A percentile compares a stretch with the other conserved stretches of the same genome.
phyloP scores from a whole-genome alignment of 2,329 filamentous ascomycete species.

The Pseudocercospora macadamiae region DNA sequence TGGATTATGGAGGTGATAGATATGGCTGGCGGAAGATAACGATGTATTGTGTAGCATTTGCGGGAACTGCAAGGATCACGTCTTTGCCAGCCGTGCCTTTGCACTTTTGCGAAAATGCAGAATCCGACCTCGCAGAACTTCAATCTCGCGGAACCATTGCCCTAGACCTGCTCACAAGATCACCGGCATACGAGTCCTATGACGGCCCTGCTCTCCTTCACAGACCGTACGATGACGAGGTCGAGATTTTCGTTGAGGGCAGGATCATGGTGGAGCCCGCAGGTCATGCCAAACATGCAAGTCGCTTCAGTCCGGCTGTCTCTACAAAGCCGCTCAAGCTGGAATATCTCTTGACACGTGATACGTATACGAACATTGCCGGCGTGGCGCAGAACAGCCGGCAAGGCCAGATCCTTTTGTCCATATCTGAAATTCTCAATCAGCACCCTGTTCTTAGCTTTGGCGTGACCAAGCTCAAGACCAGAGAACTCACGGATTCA shows the following conservation, averaged over 20 bases:
- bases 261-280: constrained; percentile 20
- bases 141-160: constrained; percentile 10
- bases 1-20: constrained; percentile 20
- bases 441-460: constrained; percentile 14
- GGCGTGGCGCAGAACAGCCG: constrained; percentile 4
- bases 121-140: neutral
- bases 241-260: constrained; percentile 21
- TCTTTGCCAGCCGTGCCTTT: constrained; percentile 16
- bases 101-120: constrained; percentile 10
- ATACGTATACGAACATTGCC: constrained; percentile 14
- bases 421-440: constrained; percentile 13
- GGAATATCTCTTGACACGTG: constrained; percentile 19
- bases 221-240: constrained; percentile 14
- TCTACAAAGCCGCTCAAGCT: constrained; percentile 20
- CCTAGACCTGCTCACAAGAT: constrained; percentile 1
- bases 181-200: constrained; percentile 18
- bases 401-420: constrained; percentile 7
- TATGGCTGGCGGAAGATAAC: constrained; percentile 20
- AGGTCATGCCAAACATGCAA: constrained; percentile 17
- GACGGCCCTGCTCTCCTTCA: constrained; percentile 17
- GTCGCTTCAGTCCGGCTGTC: constrained; percentile 19
- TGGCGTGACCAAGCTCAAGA: constrained; percentile 5
- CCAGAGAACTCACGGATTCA: neutral
- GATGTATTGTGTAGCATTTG: constrained; percentile 11
- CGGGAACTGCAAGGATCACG: constrained; percentile 15